Percentiles rank a stretch among this genome's conserved stretches.
phyloP scores from a whole-genome alignment of 2,329 filamentous ascomycete genomes.

The Didymella pinodella region DNA sequence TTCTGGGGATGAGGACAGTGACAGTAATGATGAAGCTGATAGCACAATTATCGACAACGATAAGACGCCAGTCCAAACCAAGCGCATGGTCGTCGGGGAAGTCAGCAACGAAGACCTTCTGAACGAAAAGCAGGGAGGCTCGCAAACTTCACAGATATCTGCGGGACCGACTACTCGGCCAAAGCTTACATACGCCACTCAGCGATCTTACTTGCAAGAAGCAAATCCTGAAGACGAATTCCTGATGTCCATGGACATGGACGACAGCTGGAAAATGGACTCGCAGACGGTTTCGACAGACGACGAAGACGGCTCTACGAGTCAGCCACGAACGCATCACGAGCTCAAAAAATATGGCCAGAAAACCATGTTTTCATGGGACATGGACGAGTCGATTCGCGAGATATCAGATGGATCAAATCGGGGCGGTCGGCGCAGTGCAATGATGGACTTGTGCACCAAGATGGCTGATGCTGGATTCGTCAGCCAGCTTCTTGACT shows the following conservation, averaged over 20 bases:
- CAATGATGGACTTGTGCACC: slow-evolving; percentile 63
- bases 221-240: slow-evolving; percentile 53
- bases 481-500: slow-evolving; percentile 74
- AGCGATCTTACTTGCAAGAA: slow-evolving; percentile 67
- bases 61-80: slow-evolving; percentile 4
- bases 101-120: slow-evolving; percentile 29
- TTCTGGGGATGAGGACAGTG: slow-evolving; percentile 39
- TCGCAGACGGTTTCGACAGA: slow-evolving; percentile 48
- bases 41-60: slow-evolving; percentile 1
- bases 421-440: slow-evolving; percentile 58
- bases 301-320: slow-evolving; percentile 52
- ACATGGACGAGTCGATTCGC: slow-evolving; percentile 64
- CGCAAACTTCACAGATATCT: slow-evolving; percentile 39
- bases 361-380: slow-evolving; percentile 64
- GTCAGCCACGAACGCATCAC: slow-evolving; percentile 65
- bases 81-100: neutral
- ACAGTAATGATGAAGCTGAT: slow-evolving; percentile 35
- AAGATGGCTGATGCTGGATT: slow-evolving; percentile 68
- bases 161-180: slow-evolving; percentile 40
- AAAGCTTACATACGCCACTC: slow-evolving; percentile 66
- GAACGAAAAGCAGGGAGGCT: slow-evolving; percentile 30
- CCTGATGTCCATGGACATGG: slow-evolving; percentile 46
- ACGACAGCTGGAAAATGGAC: slow-evolving; percentile 34
- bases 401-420: slow-evolving; percentile 61
- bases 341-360: slow-evolving; percentile 67